phyloP scores from a whole-genome alignment of 202 grass and related monocot genomes.

The Schoenoplectus triqueter region DNA sequence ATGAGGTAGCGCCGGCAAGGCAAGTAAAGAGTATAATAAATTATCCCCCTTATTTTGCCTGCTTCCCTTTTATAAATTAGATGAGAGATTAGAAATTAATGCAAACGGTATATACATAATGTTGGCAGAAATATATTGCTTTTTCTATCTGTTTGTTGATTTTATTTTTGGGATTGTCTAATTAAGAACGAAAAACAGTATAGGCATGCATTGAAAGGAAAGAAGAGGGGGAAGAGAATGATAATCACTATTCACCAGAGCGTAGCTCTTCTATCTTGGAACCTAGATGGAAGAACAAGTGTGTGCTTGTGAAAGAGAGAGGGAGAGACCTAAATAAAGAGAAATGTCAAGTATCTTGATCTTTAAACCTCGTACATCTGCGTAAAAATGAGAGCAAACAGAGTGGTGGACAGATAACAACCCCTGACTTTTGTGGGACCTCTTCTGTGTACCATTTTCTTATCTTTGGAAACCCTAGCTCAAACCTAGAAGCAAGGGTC shows the following conservation, averaged over 20 bases:
- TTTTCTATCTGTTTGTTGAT: not conserved
- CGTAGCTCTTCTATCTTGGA: constrained; percentile 3
- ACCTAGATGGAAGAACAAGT: not conserved
- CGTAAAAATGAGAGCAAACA: constrained; percentile 30
- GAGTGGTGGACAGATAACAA: constrained; percentile 38
- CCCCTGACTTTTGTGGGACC: constrained; percentile 38
- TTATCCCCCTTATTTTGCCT: not conserved
- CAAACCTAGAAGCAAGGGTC: constrained; percentile 33
- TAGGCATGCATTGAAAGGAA: constrained; percentile 5
- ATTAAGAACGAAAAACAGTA: not conserved
- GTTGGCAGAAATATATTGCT: not conserved
- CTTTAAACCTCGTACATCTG: constrained; percentile 27
- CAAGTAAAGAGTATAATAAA: not conserved
- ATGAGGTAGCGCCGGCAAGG: too few species aligned
- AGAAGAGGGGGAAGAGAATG: not conserved
- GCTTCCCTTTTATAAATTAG: constrained; percentile 8
- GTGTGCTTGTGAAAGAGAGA: not conserved
- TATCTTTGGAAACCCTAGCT: constrained; percentile 40
- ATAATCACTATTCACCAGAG: constrained; percentile 11
- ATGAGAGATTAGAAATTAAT: not conserved
- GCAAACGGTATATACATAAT: not conserved
- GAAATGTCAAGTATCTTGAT: constrained; percentile 5
- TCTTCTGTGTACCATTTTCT: constrained; percentile 10
- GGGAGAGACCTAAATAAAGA: constrained; percentile 16
- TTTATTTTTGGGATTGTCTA: constrained; percentile 11